Evolutionary conservation across 2,329 filamentous ascomycete genomes (phyloP), one percentile per base, ranked within the genome.

Genomic region (Aspergillus flavus): DNA sequence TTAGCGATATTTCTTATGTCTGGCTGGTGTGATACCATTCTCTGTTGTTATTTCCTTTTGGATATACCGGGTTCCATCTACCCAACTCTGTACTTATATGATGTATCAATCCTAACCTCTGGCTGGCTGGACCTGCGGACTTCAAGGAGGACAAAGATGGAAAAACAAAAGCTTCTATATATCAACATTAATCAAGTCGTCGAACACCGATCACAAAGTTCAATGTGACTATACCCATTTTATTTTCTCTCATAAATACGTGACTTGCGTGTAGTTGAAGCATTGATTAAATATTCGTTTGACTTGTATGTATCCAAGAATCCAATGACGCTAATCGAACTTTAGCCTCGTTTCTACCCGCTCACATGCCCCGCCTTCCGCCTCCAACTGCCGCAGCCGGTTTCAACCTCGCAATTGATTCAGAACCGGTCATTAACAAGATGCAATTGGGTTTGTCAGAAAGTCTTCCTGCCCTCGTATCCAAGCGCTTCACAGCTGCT

Each of bases 361-460:
- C 55, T 64, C 64, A 66, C 56, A 59, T 64, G 57, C 65, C 62
- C 64, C 62, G 58, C 62, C 63, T 58, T 65, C 59, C 53, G 45
- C 59, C 39, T 61, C 58, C 52, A 58, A 43, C 46, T 59, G 53
- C 34, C 59, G 43, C 39, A 45, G 43, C 43, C 53, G 58, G 56
- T 30, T 54, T 55, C 41, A 58, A 57, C 59, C 54, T 53, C 48
- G 19, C 28, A 36, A 62, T 23, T 50, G 14, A 50, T 56, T 56
- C 56, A 61, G 59, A 46, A 52, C 54, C 32, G 23, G 30, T 21
- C 52, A 48, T 48, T 34, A 2, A 39, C 56, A 65, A 34, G 1
- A 80, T 80, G 77, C 72, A 76, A 64, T 68, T 79, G 52, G 74
- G 74, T 28, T 68, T 80, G 14, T 69, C 73, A 14, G 78, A 80